Percentiles rank a stretch among this genome's conserved stretches.
Evolutionary conservation across 495 filamentous ascomycete genomes (phyloP).

Genomic region (Penicillium nucicola): DNA sequence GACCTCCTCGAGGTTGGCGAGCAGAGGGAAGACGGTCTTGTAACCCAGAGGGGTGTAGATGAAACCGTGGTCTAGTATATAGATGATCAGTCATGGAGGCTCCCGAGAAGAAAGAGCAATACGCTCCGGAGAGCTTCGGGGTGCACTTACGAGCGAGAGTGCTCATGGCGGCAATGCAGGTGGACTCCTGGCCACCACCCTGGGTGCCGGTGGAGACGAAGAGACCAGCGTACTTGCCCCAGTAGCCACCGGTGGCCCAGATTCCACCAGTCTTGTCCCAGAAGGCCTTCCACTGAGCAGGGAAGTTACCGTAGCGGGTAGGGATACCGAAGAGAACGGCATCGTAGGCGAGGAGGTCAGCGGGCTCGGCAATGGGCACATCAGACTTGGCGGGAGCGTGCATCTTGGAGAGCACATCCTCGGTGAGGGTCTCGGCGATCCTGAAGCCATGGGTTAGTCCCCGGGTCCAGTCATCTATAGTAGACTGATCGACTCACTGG

Average conservation of each 20-base stretch:
- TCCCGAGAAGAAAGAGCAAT: no score
- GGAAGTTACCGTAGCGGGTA: constrained; percentile 98
- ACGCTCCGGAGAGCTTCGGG: no score
- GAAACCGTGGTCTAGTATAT: constrained; percentile 94
- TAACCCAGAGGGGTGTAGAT: constrained; percentile 95
- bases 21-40: constrained; percentile 66
- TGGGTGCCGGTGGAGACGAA: constrained; percentile 81
- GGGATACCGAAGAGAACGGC: constrained; percentile 94
- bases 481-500: no score
- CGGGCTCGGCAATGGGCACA: constrained; percentile 65
- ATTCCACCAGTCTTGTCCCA: constrained; percentile 79
- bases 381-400: constrained; percentile 75
- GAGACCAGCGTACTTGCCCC: constrained; percentile 87
- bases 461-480: no score
- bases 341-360: constrained; percentile 73
- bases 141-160: no score
- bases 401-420: constrained; percentile 85
- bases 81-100: no score
- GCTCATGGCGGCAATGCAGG: constrained; percentile 75
- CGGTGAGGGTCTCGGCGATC: constrained; percentile 79
- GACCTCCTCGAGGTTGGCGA: constrained; percentile 69
- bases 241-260: constrained; percentile 69
- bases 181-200: constrained; percentile 94
- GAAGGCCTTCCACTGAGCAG: constrained; percentile 92
- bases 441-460: constrained; percentile 39